Evolutionary conservation across 2,329 filamentous ascomycete genomes (phyloP).

Genomic region (Aspergillus latus): DNA sequence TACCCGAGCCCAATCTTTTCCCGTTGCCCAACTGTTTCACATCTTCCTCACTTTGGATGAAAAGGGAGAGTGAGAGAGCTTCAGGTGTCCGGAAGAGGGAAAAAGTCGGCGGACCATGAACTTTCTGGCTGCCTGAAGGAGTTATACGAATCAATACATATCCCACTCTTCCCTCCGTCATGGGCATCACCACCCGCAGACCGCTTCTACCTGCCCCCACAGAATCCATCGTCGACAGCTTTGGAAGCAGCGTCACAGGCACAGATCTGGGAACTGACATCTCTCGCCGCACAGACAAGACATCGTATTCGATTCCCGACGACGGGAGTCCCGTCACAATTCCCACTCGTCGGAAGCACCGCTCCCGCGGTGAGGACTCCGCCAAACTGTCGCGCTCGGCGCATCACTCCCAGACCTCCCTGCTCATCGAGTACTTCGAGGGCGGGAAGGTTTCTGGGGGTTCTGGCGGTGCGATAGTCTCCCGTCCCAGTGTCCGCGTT

Average conservation of each 20-base stretch:
- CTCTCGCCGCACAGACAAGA: conserved; percentile 52
- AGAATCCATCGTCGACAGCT: conserved; percentile 50
- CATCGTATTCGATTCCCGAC: conserved; percentile 52
- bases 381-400: conserved; percentile 54
- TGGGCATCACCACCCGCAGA: conserved; percentile 52
- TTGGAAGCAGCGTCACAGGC: conserved; percentile 42
- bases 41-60: conserved; percentile 8
- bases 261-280: conserved; percentile 53
- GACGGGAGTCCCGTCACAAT: conserved; percentile 81
- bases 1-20: not conserved
- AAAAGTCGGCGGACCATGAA: conserved; percentile 33
- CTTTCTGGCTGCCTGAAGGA: conserved; percentile 31
- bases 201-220: conserved; percentile 52
- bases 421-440: conserved; percentile 95
- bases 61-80: conserved; percentile 3
- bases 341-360: conserved; percentile 58
- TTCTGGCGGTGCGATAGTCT: conserved; percentile 47
- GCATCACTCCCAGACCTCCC: conserved; percentile 75
- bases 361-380: conserved; percentile 58
- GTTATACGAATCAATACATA: conserved; percentile 11
- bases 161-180: conserved; percentile 32
- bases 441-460: conserved; percentile 60
- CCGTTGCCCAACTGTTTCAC: conserved; percentile 9
- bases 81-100: conserved; percentile 7
- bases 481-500: conserved; percentile 78